These are phyloP conservation scores for Eucalyptus sideroxylon DNA, from an alignment of 345 rosid genomes.

Conservation along the genomic window DNA sequence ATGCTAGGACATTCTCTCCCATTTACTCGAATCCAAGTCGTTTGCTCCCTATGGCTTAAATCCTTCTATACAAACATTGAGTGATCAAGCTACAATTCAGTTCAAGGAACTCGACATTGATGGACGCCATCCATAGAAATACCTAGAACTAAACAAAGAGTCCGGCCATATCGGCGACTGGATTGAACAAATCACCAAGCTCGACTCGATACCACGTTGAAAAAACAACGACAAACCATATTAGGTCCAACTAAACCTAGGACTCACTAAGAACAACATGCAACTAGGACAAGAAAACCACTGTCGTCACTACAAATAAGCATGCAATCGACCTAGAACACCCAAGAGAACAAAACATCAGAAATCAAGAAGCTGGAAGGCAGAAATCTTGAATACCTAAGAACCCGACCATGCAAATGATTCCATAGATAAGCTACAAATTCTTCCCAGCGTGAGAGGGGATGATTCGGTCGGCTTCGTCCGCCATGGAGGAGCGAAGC, in stretches of 20 bases:
- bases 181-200: not conserved
- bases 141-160: not conserved
- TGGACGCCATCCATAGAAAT: not conserved
- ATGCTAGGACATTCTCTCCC: too few species aligned
- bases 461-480: too few species aligned
- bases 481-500: too few species aligned
- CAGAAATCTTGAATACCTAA: slow-evolving; percentile 4
- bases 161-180: not conserved
- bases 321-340: not conserved
- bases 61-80: too few species aligned
- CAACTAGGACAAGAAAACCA: not conserved
- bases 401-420: not conserved
- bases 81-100: too few species aligned
- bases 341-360: not conserved
- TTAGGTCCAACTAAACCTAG: not conserved
- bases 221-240: not conserved
- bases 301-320: not conserved
- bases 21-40: too few species aligned
- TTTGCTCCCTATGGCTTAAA: too few species aligned
- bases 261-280: not conserved
- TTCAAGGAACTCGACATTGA: not conserved
- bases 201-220: not conserved
- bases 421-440: too few species aligned
- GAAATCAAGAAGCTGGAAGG: not conserved
- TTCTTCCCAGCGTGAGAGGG: too few species aligned